Conservation (phyloP, 2,329 filamentous ascomycete species). For the Sclerotinia nivalis region DNA sequence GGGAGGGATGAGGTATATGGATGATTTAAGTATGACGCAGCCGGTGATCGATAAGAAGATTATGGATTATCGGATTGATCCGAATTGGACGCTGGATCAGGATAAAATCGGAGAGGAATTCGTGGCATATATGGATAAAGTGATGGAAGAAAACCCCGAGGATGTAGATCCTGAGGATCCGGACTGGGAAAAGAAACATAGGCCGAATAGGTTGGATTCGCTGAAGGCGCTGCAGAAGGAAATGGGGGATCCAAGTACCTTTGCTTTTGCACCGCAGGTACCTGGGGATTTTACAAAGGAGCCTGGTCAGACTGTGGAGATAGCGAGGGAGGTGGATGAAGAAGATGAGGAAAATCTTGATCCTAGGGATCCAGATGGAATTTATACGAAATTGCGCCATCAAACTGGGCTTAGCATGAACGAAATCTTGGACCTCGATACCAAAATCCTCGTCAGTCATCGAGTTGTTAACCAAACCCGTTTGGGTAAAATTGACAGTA, state of each 20-base stretch:
- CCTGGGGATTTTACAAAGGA: conserved; percentile 31
- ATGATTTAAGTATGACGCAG: conserved; percentile 77
- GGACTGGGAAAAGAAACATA: conserved; percentile 17
- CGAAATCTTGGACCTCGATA: conserved; percentile 56
- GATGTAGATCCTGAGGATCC: conserved; percentile 27
- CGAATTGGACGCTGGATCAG: conserved; percentile 52
- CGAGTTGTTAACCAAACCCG: conserved; percentile 89
- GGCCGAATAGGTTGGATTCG: conserved; percentile 30
- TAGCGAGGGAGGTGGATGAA: conserved; percentile 26
- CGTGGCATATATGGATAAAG: conserved; percentile 45
- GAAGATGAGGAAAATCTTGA: conserved; percentile 33
- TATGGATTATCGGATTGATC: conserved; percentile 41
- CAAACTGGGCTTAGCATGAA: conserved; percentile 55
- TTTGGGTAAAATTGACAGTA: conserved; percentile 84
- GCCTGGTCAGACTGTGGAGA: conserved; percentile 14
- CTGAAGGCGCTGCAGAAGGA: conserved; percentile 32
- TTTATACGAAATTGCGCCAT: conserved; percentile 44
- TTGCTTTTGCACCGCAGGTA: conserved; percentile 34
- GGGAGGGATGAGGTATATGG: conserved; percentile 72
- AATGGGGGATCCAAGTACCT: conserved; percentile 30
- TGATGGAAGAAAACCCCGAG: conserved; percentile 28
- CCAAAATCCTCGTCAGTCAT: conserved; percentile 74
- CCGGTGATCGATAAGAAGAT: conserved; percentile 74
- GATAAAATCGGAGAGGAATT: conserved; percentile 64
- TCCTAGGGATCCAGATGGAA: conserved; percentile 41